Conservation (phyloP, 148 eudicot genomes). For the Vaccinium corymbosum region DNA sequence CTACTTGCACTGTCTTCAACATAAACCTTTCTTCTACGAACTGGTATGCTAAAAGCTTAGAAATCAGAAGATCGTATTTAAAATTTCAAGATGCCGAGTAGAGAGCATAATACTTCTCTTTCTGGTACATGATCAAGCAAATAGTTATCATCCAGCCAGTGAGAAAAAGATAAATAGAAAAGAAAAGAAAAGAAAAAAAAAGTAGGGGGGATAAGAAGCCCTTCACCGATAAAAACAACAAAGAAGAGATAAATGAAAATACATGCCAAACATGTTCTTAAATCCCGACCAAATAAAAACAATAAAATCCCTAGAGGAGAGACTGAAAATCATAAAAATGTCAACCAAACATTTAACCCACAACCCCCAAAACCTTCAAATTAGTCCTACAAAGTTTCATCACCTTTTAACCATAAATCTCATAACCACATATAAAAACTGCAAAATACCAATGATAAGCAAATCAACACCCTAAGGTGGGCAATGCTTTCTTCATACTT, state of each 20-base stretch:
- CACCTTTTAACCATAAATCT: not conserved
- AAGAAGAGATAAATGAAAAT: not conserved
- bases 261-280: not conserved
- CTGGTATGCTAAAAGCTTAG: not conserved
- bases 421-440: not conserved
- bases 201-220: not conserved
- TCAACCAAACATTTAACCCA: not conserved
- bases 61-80: not conserved
- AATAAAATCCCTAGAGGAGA: not conserved
- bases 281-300: not conserved
- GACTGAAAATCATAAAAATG: not conserved
- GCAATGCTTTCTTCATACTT: not conserved
- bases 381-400: not conserved
- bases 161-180: not conserved
- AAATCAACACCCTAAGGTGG: not conserved
- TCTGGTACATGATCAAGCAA: not conserved
- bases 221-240: not conserved
- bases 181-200: not conserved
- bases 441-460: not conserved
- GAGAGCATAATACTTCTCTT: not conserved
- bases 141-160: not conserved
- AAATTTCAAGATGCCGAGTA: not conserved
- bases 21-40: not conserved
- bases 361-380: not conserved
- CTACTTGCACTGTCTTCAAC: not conserved